Base-by-base conservation (phyloP, 176 grass and related monocot genomes). In the Canna indica region DNA sequence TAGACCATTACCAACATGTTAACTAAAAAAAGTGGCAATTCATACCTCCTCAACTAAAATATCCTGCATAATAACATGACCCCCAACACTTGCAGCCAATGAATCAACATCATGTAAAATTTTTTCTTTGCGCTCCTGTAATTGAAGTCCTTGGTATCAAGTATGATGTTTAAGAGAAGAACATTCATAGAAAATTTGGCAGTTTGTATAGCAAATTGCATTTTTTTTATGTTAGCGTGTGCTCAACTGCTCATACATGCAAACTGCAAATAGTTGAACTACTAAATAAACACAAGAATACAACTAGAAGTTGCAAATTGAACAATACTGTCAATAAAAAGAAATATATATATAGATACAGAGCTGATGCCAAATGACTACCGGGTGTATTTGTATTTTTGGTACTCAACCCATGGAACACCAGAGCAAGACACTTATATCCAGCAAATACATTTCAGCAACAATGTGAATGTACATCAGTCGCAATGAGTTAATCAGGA, bases 31-130 rank as follows among this genome's bases (percentile, higher is more conserved):
- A 57, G 46, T 41, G 72, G 14, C 60, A 65, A 69, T 36, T 74
- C 73, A 66, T 83, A 96, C 93, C 83, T 96, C 88, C 80, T 90
- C 81, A 42, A 96, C 50, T 83, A 96, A 81, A 48, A 76, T 89
- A 70, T 83, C 83, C 60, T 81, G 82, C 44, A 75, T 70, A 63
- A 79, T 83, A 74, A 86, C 67, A 82, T 71, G 73, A 39, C 88
- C 86, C 70, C 69, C 83, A 31, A 96, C 67, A 69, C 79, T 82
- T 79, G 78, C 30, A 73, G 86, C 73, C 79, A 96, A 77, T 81
- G 26, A 80, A 83, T 63, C 78, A 75, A 83, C 86, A 46, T 81
- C 74, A 81, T 60, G 25, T 20, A 96, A 47, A 72, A 96, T 83
- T 64, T 79, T 89, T 75, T 65, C 63, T 81, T 81, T 90, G 65